Conservation (phyloP, 805 yeast genomes). For the Myxozyma neotropica region DNA sequence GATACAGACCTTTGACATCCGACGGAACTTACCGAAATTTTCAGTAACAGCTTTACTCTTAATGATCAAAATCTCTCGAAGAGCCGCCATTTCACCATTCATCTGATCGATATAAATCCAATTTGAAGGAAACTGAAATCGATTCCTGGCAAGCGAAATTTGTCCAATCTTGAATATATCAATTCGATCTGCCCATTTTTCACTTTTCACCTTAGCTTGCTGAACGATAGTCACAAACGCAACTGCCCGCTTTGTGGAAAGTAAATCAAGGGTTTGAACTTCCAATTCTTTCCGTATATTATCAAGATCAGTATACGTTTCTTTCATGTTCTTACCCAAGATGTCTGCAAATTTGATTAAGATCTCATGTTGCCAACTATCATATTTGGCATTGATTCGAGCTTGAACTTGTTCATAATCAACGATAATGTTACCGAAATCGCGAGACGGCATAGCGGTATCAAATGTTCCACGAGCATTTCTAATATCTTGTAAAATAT, state of each 20-base stretch:
- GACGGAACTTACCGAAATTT: constrained; percentile 43
- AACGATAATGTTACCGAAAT: constrained; percentile 50
- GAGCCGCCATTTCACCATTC: constrained; percentile 50
- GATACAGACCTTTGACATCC: constrained; percentile 21
- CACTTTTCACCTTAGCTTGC: constrained; percentile 36
- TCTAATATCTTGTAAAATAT: constrained; percentile 49
- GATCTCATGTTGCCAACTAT: constrained; percentile 58
- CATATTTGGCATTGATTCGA: constrained; percentile 56
- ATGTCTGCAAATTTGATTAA: constrained; percentile 47
- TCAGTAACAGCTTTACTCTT: constrained; percentile 47
- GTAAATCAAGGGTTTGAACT: constrained; percentile 41
- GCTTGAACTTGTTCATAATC: constrained; percentile 58
- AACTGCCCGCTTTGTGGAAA: constrained; percentile 48
- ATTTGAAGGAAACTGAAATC: constrained; percentile 52
- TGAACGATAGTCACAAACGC: constrained; percentile 48
- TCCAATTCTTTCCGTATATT: constrained; percentile 47
- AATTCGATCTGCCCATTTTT: constrained; percentile 37
- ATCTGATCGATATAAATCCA: constrained; percentile 70
- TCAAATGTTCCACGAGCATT: constrained; percentile 54
- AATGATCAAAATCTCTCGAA: constrained; percentile 46
- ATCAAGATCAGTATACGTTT: constrained; percentile 43
- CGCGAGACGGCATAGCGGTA: constrained; percentile 46
- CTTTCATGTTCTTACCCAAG: constrained; percentile 42
- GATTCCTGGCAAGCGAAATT: constrained; percentile 46
- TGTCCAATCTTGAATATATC: constrained; percentile 46